phyloP scores from a whole-genome alignment of 306 rosid genomes.

The Lotus japonicus region DNA sequence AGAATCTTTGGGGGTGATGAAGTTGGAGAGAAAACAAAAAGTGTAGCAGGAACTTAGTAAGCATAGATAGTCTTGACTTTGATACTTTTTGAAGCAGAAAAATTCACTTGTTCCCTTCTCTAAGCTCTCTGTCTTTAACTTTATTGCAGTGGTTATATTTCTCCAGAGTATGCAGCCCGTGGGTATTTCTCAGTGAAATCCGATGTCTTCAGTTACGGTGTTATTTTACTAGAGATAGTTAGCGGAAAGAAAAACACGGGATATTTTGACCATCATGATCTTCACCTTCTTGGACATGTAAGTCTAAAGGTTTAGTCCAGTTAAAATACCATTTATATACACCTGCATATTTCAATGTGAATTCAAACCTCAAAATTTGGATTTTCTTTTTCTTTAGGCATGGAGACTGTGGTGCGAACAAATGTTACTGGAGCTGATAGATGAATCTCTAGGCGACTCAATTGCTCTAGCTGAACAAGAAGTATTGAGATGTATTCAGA shows the following conservation, averaged over 20 bases:
- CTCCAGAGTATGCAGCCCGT: conserved; percentile 46
- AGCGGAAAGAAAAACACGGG: conserved; percentile 42
- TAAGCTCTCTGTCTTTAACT: neutral
- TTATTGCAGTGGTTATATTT: conserved; percentile 49
- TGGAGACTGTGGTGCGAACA: neutral
- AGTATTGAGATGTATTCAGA: conserved; percentile 13
- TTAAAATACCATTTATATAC: neutral
- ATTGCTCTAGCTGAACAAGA: neutral
- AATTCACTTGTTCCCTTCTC: neutral
- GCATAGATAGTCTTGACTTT: conserved; percentile 3
- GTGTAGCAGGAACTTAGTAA: conserved; percentile 54
- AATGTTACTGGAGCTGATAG: conserved; percentile 19
- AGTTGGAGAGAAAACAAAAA: conserved; percentile 31
- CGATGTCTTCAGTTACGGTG: conserved; percentile 53
- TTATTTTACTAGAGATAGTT: conserved; percentile 39
- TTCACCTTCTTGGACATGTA: conserved; percentile 51
- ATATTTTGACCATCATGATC: conserved; percentile 19
- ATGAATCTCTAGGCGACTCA: conserved; percentile 4
- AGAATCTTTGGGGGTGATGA: conserved; percentile 38
- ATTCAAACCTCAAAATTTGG: conserved; percentile 2
- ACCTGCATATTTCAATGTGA: neutral
- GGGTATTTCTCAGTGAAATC: conserved; percentile 53
- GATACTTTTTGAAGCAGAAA: neutral
- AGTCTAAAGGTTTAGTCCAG: conserved; percentile 16
- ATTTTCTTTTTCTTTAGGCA: neutral